Base-by-base conservation (phyloP, 208 protist species). In the Leishmania amazonensis region DNA sequence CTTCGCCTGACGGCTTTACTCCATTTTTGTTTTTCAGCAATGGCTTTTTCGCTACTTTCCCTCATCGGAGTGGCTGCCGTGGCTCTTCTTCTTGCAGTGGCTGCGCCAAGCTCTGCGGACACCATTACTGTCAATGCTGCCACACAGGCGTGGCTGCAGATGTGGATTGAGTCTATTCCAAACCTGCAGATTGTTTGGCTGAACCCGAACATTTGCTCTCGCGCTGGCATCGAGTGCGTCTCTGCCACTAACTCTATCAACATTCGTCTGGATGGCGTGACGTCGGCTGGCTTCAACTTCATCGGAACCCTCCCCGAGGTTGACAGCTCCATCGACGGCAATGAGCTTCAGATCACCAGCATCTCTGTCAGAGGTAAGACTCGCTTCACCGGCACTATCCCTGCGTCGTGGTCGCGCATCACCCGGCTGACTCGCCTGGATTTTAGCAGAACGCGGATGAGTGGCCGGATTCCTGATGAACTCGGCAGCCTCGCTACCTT, bases 151-250 rank as follows among this genome's bases (percentile, higher is more conserved):
- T 84, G 60, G 60, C 35, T 84, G 47, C 6, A 62, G 3, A 76
- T 31, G 40, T 84, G 81, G 81, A 58, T 84, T 53, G 24, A 35
- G 9, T 76, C 81, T 13, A 84, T 84, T 51, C 81, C 81, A 3
- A 84, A 84, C 45, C 24, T 84, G 75, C 45, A 77, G 81, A 80
- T 53, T 21, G 77, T 84, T 54, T 84, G 81, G 81, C 5, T 84
- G 42, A 84, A 77, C 58, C 81, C 75, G 1, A 58, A 70, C 9
- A 72, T 84, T 42, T 84, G 81, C 47, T 17, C 75, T n/a, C 81
- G 81, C 49, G 70, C 81, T 57, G 81, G 81, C 42, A 84, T 84
- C 53, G 57, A 53, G 40, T 84, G 81, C 47, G 51, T 57, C 35
- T 24, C 64, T 7, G 67, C 64, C 3, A 53, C 62, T 8, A 73